These are phyloP conservation scores for Anethum foeniculum DNA, from an alignment of 140 eudicot species.

Conservation along the genomic window DNA sequence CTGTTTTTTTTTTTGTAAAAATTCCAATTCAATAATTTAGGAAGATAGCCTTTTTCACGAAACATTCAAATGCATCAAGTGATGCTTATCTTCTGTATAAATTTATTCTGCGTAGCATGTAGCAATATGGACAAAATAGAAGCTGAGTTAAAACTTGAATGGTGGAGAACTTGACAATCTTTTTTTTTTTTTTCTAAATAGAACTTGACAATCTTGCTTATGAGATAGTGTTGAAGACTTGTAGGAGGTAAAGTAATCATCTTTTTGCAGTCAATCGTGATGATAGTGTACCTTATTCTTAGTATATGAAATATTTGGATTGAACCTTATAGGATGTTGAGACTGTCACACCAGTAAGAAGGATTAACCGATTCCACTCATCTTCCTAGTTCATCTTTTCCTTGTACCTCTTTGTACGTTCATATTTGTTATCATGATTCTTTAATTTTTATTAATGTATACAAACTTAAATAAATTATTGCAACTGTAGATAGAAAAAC, in stretches of 20 bases:
- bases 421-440: neutral
- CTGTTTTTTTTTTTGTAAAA: neutral
- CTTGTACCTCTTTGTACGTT: neutral
- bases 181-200: neutral
- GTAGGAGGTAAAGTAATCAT: neutral
- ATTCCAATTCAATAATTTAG: neutral
- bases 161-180: neutral
- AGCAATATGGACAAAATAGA: neutral
- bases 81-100: neutral
- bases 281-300: neutral
- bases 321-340: neutral
- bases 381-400: neutral
- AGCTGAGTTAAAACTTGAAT: neutral
- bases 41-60: neutral
- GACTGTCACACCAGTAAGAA: neutral
- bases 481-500: constrained; percentile 60
- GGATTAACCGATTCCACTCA: neutral
- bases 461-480: neutral
- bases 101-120: neutral
- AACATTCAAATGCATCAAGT: neutral
- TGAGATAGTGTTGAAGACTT: neutral
- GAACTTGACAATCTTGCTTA: neutral
- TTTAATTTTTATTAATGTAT: neutral
- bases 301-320: neutral
- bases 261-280: neutral